Evolutionary conservation across 2,329 filamentous ascomycete genomes (phyloP), one percentile per base, ranked within the genome.

Genomic region (Colletotrichum brevisporum): DNA sequence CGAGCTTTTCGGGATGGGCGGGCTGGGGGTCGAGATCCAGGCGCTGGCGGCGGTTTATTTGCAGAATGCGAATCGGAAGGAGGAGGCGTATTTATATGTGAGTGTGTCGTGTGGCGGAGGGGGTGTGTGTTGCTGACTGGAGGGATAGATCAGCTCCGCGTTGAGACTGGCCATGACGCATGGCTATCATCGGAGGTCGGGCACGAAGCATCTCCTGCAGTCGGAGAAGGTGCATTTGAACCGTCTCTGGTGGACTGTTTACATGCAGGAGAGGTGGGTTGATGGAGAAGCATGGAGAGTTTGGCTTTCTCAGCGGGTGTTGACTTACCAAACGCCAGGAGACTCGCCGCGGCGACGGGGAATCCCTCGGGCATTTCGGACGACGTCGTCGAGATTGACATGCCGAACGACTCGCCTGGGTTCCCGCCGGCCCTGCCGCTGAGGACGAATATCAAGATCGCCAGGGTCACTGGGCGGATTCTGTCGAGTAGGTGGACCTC

Each of bases 41-140:
- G 70, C 58, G 4, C 47, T 71, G 56, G 58, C 61, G 27, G 70
- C 70, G 13, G 60, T 71, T 8, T 71, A 68, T 47, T 24, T 71
- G 36, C 59, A 71, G 45, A 61, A 65, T 41, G 63, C 70, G 8
- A 70, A 71, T 5, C 41, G 56, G 10, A 71, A 63, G 39, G 68
- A 71, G n/a, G 68, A 71, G 31, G 70, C 68, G 1, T 71, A 71
- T n/a, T 48, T 71, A 6, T 71, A 71, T 56, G 70, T 71, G 26
- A 54, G 66, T 2, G n/a, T 3, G n/a, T n/a, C 18, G n/a, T 31
- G 27, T 9, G 3, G 6, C 4, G 26, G 6, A 4, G 6, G 27
- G 6, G 27, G 27, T 6, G 27, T 31, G 27, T 31, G 2, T 31
- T 6, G 27, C 27, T 31, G 27, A 18, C n/a, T 50, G 18, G n/a